phyloP scores from a whole-genome alignment of 306 rosid species.

The Astragalus membranaceus region DNA sequence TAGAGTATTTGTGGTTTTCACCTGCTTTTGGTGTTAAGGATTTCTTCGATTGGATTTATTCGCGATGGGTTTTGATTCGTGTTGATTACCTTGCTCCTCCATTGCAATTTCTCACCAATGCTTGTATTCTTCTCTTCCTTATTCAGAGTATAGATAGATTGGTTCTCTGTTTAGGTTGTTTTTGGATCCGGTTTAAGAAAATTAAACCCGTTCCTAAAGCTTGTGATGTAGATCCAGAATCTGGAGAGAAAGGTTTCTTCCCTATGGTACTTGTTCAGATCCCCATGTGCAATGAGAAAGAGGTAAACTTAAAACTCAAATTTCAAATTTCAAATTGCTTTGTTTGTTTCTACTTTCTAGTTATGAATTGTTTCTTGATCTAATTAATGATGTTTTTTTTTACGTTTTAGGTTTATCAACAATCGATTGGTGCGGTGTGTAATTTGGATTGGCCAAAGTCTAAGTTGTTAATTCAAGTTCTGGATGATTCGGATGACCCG shows the following conservation, averaged over 20 bases:
- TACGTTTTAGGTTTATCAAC: constrained; percentile 74
- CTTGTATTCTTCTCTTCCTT: constrained; percentile 68
- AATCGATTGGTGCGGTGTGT: constrained; percentile 86
- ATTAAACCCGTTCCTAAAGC: constrained; percentile 66
- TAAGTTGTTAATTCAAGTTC: constrained; percentile 68
- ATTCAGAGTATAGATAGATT: constrained; percentile 85
- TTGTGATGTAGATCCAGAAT: constrained; percentile 53
- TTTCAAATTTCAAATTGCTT: no score
- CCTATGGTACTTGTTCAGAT: constrained; percentile 98
- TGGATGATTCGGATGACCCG: constrained; percentile 95
- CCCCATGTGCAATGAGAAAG: constrained; percentile 97
- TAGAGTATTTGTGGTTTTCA: constrained; percentile 39
- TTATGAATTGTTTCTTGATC: not conserved
- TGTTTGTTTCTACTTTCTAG: not conserved
- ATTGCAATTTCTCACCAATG: constrained; percentile 69
- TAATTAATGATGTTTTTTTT: not conserved
- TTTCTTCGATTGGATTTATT: constrained; percentile 55
- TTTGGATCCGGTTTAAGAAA: constrained; percentile 80
- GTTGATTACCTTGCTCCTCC: constrained; percentile 88
- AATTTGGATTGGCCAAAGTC: constrained; percentile 90
- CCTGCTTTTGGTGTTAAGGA: constrained; percentile 48
- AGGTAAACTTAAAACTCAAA: constrained; percentile 34
- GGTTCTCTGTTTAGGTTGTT: constrained; percentile 74
- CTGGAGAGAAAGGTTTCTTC: constrained; percentile 65
- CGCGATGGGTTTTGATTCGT: constrained; percentile 58